These are phyloP conservation scores for Lunularia cruciata DNA, from an alignment of 225 moss, liverwort and hornwort genomes.

Conservation along the genomic window DNA sequence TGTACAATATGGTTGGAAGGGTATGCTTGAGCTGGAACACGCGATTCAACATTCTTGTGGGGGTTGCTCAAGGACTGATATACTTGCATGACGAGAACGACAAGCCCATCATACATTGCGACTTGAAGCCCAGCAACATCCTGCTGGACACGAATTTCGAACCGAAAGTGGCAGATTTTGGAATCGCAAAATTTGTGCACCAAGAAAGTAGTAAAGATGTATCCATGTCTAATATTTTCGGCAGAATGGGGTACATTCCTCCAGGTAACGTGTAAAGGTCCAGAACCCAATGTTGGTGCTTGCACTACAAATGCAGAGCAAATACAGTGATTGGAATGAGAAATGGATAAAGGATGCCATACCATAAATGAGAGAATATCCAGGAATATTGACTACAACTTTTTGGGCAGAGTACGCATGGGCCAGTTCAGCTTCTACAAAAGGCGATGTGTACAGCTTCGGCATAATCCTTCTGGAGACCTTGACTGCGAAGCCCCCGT, in stretches of 20 bases:
- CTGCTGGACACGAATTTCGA: conserved; percentile 22
- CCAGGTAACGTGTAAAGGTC: conserved; percentile 22
- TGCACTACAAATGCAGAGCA: too few relatives aligned
- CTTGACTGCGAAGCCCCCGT: conserved; percentile 21
- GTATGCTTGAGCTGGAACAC: conserved; percentile 14
- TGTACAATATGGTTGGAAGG: background rate
- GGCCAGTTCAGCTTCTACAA: conserved; percentile 7
- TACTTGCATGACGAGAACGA: conserved; percentile 12
- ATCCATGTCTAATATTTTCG: conserved; percentile 8
- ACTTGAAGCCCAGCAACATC: conserved; percentile 24
- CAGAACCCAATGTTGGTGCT: background rate
- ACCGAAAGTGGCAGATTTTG: conserved; percentile 21
- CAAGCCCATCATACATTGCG: conserved; percentile 22
- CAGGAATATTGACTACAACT: too few relatives aligned
- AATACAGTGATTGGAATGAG: too few relatives aligned
- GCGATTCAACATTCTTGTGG: conserved; percentile 13
- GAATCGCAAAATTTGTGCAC: conserved; percentile 5
- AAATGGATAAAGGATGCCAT: background rate
- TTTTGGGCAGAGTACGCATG: conserved; percentile 15
- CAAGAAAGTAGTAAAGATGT: background rate
- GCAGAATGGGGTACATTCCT: conserved; percentile 21
- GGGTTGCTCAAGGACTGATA: conserved; percentile 16
- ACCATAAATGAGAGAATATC: too few relatives aligned
- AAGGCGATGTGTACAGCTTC: conserved; percentile 22
- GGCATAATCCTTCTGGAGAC: conserved; percentile 17